Evolutionary conservation across 2,329 filamentous ascomycete species (phyloP), one percentile per base, ranked within the genome.

Genomic region (Trichoderma citrinoviride): DNA sequence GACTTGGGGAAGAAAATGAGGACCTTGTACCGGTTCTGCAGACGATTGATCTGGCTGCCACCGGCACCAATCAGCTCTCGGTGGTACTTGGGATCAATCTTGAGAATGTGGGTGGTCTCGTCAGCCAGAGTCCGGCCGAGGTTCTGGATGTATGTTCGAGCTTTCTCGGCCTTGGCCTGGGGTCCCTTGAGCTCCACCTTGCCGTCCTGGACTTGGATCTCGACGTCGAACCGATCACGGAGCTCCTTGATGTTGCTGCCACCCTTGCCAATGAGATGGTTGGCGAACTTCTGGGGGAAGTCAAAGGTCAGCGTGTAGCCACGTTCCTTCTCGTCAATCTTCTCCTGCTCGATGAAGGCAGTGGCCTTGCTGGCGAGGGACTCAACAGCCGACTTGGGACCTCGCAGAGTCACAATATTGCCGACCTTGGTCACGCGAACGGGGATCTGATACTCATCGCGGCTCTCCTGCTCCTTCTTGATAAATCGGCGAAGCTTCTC

Each of bases 171-270:
- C 83, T 98, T 98, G 57, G 92, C 92, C 80, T 96, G 92, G 56
- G 95, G 94, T 27, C 96, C 95, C 82, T 96, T 97, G 71, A 99
- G 87, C 77, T 97, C 92, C 56, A 98, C 92, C 78, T 93, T 93
- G 70, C 95, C 95, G 72, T 97, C 92, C 70, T 96, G 89, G 44
- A 98, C 90, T 78, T 97, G 93, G 68, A 99, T 89, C 65, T 89
- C 87, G 5, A 90, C 87, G 66, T 89, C 86, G 66, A 88, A 89
- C 68, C 85, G 85, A 67, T 90, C 87, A 53, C 86, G 83, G 43
- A 90, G 79, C 71, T 89, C 87, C 62, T 83, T 82, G 71, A 90
- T 88, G 73, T 88, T 84, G 77, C 85, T 87, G 19, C 87, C 87
- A 56, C 85, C 84, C 76, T 89, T 89, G 61, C 87, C 88, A 71